phyloP scores from a whole-genome alignment of 345 rosid genomes.

The Geranium rotundifolium region DNA sequence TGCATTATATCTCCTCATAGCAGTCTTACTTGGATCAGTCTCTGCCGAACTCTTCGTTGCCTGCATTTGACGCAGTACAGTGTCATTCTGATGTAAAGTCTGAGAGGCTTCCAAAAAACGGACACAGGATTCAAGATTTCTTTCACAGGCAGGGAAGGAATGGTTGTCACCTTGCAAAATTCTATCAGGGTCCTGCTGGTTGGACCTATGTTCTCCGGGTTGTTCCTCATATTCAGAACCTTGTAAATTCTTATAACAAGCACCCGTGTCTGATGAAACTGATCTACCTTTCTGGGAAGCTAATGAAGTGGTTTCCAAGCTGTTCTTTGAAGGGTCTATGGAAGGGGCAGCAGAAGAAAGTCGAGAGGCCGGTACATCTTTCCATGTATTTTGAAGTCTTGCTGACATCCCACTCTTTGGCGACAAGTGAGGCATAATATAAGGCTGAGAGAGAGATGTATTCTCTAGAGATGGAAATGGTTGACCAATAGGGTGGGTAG shows the following conservation, averaged over 20 bases:
- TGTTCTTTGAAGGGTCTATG: slow-evolving; percentile 12
- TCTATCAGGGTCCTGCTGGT: slow-evolving; percentile 15
- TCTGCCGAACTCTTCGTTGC: slow-evolving; percentile 14
- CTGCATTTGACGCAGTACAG: slow-evolving; percentile 24
- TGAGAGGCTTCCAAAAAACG: slow-evolving; percentile 10
- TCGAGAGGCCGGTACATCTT: slow-evolving; percentile 17
- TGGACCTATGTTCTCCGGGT: slow-evolving; percentile 11
- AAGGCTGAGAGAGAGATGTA: slow-evolving; percentile 19
- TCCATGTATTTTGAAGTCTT: slow-evolving; percentile 24
- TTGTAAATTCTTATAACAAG: slow-evolving; percentile 7
- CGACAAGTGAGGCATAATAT: slow-evolving; percentile 11
- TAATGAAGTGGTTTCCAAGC: slow-evolving; percentile 5
- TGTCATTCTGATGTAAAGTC: slow-evolving; percentile 13
- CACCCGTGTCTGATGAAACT: slow-evolving; percentile 7
- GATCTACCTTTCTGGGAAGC: slow-evolving; percentile 13
- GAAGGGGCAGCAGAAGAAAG: slow-evolving; percentile 16
- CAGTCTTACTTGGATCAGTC: slow-evolving; percentile 15
- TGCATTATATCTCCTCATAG: neutral
- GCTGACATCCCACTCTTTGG: slow-evolving; percentile 16
- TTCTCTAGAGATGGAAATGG: slow-evolving; percentile 30
- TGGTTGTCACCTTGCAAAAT: slow-evolving; percentile 9
- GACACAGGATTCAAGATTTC: slow-evolving; percentile 10
- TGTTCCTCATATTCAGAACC: slow-evolving; percentile 5
- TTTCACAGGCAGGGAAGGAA: slow-evolving; percentile 9
- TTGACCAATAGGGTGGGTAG: slow-evolving; percentile 12